phyloP scores from a whole-genome alignment of 2,329 filamentous ascomycete species.

The Aureobasidium namibiae region DNA sequence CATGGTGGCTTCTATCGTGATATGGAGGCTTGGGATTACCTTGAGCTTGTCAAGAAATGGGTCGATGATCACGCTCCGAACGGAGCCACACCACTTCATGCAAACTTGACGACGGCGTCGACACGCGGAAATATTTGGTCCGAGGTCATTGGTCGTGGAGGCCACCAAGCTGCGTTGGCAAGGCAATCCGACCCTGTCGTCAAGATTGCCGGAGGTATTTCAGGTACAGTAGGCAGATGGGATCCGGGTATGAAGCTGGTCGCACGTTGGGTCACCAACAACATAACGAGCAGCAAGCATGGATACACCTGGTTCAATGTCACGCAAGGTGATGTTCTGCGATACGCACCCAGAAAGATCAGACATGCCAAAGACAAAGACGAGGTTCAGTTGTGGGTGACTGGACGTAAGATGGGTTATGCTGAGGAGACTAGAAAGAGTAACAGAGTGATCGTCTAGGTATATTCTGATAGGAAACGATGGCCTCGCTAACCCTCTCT shows the following conservation, averaged over 20 bases:
- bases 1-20: neutral
- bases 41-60: neutral
- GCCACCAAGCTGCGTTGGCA: neutral
- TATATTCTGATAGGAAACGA: no score
- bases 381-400: neutral
- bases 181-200: neutral
- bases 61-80: neutral
- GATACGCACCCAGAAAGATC: neutral
- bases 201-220: neutral
- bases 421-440: neutral
- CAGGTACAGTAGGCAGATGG: neutral
- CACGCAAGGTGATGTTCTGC: neutral
- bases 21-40: neutral
- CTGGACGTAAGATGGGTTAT: neutral
- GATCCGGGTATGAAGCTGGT: neutral
- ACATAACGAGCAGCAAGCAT: neutral
- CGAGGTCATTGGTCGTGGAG: neutral
- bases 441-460: neutral
- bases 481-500: no score
- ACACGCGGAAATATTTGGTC: neutral
- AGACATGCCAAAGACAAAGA: neutral
- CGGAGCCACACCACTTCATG: neutral
- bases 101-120: neutral
- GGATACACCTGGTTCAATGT: neutral
- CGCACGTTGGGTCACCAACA: neutral